These are phyloP conservation scores for Cyphellophora attinorum DNA, from an alignment of 2,329 filamentous ascomycete species.

Conservation along the genomic window DNA sequence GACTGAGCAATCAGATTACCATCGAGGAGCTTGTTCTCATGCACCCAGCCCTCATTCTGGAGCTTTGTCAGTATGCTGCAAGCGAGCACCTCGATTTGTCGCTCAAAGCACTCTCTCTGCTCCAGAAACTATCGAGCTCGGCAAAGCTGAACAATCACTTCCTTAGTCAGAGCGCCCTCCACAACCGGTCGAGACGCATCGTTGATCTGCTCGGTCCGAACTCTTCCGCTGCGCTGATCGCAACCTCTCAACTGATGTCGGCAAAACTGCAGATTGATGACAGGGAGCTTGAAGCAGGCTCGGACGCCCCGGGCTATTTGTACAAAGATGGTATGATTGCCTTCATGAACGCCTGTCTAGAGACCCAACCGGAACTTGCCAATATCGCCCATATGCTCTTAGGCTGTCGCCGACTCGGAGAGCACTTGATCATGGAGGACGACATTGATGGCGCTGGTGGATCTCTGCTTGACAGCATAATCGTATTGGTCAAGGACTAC, in stretches of 20 bases:
- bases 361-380: constrained; percentile 63
- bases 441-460: constrained; percentile 54
- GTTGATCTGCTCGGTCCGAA: constrained; percentile 80
- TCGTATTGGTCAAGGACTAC: constrained; percentile 61
- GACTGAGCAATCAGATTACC: constrained; percentile 60
- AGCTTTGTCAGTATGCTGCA: constrained; percentile 78
- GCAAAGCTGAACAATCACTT: constrained; percentile 51
- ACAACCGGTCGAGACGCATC: constrained; percentile 32
- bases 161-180: constrained; percentile 7
- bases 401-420: constrained; percentile 71
- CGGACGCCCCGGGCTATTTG: constrained; percentile 61
- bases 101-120: constrained; percentile 66
- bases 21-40: constrained; percentile 88
- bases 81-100: constrained; percentile 74
- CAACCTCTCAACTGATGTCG: constrained; percentile 63
- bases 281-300: constrained; percentile 64
- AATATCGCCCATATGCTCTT: constrained; percentile 85
- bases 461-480: constrained; percentile 75
- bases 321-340: constrained; percentile 79
- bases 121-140: constrained; percentile 81
- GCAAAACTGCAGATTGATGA: constrained; percentile 54
- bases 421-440: constrained; percentile 35
- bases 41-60: constrained; percentile 67
- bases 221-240: constrained; percentile 59
- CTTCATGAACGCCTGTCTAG: constrained; percentile 73